phyloP scores from a whole-genome alignment of 176 grass and related monocot genomes.

The Ensete ventricosum region DNA sequence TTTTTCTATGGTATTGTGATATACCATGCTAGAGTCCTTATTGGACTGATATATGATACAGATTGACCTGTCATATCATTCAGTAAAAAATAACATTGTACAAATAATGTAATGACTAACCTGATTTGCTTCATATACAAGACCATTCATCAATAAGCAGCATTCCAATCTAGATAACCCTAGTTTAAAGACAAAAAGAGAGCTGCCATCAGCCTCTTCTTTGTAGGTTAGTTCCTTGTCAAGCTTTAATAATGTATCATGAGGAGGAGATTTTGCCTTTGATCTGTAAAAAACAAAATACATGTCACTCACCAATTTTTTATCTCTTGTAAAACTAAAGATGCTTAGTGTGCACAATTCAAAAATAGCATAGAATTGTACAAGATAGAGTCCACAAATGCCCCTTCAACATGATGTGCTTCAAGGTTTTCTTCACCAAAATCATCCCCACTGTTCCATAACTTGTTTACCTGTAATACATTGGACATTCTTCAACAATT shows the following conservation, averaged over 20 bases:
- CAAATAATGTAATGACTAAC: slow-evolving; percentile 29
- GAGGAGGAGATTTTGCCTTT: slow-evolving; percentile 86
- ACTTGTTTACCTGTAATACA: slow-evolving; percentile 62
- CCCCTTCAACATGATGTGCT: slow-evolving; percentile 77
- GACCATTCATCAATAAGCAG: slow-evolving; percentile 90
- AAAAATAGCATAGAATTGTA: slow-evolving; percentile 25
- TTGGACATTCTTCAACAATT: background rate
- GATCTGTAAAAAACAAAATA: slow-evolving; percentile 44
- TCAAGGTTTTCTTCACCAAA: slow-evolving; percentile 68
- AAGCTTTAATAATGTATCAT: slow-evolving; percentile 69
- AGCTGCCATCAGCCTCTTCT: slow-evolving; percentile 69
- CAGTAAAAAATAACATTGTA: background rate
- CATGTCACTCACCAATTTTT: slow-evolving; percentile 9
- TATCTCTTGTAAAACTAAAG: background rate
- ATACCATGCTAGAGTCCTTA: background rate
- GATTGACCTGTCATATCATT: background rate
- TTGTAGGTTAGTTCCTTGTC: slow-evolving; percentile 59
- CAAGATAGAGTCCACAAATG: slow-evolving; percentile 85
- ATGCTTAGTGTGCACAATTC: background rate
- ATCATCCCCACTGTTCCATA: slow-evolving; percentile 38
- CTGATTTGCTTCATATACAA: slow-evolving; percentile 83
- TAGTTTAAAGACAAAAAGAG: slow-evolving; percentile 75
- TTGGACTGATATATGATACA: background rate
- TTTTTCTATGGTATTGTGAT: too few species aligned
- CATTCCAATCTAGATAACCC: slow-evolving; percentile 74